Evolutionary conservation across 345 rosid genomes (phyloP).

Genomic region (Lepidium aucheri): DNA sequence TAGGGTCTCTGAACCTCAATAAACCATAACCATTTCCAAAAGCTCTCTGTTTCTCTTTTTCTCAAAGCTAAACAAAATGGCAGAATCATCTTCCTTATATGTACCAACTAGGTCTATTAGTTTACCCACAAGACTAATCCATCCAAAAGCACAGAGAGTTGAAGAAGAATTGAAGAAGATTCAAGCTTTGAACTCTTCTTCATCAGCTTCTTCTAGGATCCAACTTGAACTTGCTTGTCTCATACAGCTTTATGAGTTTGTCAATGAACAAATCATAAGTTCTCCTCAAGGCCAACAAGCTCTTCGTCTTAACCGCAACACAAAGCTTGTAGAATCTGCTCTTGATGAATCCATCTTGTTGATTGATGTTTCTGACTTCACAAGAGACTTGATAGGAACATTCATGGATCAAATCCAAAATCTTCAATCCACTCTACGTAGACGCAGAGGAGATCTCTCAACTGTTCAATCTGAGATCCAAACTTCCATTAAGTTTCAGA

Average conservation of each 20-base stretch:
- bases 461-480: conserved; percentile 32
- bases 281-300: conserved; percentile 26
- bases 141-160: conserved; percentile 34
- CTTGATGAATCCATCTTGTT: conserved; percentile 35
- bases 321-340: conserved; percentile 28
- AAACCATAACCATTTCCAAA: conserved; percentile 3
- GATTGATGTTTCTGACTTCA: conserved; percentile 33
- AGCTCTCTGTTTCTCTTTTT: conserved; percentile 1
- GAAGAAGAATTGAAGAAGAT: conserved; percentile 39
- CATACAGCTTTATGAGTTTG: conserved; percentile 37
- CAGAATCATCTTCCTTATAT: conserved; percentile 10
- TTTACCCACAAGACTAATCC: conserved; percentile 43
- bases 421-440: conserved; percentile 50
- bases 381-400: conserved; percentile 33
- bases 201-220: conserved; percentile 25
- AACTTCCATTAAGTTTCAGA: conserved; percentile 29
- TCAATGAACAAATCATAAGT: conserved; percentile 26
- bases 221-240: conserved; percentile 30
- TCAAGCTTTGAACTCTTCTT: conserved; percentile 23
- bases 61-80: conserved; percentile 9
- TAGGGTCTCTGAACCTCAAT: neutral
- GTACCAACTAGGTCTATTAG: conserved; percentile 40
- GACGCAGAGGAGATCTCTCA: conserved; percentile 31
- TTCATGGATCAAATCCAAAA: conserved; percentile 32
- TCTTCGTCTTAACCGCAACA: conserved; percentile 6